Percentiles rank a stretch among this genome's conserved stretches.
phyloP scores from a whole-genome alignment of 106 monocot genomes.

The Posidonia australis region DNA sequence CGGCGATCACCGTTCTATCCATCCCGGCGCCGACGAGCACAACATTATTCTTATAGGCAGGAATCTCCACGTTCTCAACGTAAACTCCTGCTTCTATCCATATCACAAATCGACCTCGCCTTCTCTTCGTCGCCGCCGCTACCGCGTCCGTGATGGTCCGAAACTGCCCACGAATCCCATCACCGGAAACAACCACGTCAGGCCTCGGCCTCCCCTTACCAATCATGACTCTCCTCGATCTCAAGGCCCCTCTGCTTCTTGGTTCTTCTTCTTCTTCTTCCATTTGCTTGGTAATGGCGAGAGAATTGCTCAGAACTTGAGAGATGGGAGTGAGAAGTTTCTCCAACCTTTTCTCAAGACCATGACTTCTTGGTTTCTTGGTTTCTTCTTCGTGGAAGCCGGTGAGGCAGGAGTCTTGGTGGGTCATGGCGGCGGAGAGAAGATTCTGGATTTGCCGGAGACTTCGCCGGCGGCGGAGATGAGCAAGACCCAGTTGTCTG shows the following conservation, averaged over 20 bases:
- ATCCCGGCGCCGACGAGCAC: slow-evolving; percentile 16
- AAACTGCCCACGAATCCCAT: slow-evolving; percentile 8
- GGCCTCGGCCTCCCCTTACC: neutral
- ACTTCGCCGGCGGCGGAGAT: neutral
- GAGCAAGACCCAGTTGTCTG: neutral
- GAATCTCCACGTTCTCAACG: slow-evolving; percentile 8
- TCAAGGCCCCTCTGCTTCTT: neutral
- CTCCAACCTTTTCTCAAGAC: neutral
- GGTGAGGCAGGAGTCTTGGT: slow-evolving; percentile 18
- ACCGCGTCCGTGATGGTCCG: slow-evolving; percentile 8
- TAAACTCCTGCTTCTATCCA: slow-evolving; percentile 5
- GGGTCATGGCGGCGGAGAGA: slow-evolving; percentile 17
- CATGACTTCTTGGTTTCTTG: neutral
- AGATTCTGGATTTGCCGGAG: slow-evolving; percentile 3
- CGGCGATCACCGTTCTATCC: slow-evolving; percentile 3
- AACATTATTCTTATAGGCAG: slow-evolving; percentile 5
- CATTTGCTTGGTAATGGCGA: neutral
- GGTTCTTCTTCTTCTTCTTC: neutral
- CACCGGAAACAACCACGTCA: slow-evolving; percentile 6
- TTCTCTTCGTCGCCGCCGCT: slow-evolving; percentile 7
- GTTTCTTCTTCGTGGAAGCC: neutral
- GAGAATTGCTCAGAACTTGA: neutral
- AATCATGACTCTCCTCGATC: neutral
- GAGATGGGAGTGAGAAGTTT: slow-evolving; percentile 1
- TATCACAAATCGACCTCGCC: slow-evolving; percentile 2